Evolutionary conservation across 805 yeast genomes (phyloP).

Genomic region (Nakazawaea wickerhamii): DNA sequence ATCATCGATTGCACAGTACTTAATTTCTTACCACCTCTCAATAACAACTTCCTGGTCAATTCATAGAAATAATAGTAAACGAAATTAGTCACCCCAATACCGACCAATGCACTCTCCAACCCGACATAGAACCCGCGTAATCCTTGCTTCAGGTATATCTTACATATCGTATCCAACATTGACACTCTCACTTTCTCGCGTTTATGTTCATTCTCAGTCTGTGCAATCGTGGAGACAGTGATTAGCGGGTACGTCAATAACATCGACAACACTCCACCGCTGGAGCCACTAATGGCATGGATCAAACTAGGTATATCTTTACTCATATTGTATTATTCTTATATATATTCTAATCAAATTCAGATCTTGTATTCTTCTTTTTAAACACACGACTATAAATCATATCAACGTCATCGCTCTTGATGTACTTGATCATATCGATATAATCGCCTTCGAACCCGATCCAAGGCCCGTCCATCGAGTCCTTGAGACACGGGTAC

Average conservation of each 20-base stretch:
- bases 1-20: slow-evolving; percentile 62
- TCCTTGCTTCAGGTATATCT: slow-evolving; percentile 43
- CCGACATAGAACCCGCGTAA: slow-evolving; percentile 74
- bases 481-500: slow-evolving; percentile 41
- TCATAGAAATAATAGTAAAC: slow-evolving; percentile 91
- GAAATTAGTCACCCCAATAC: slow-evolving; percentile 81
- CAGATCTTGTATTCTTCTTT: slow-evolving; percentile 11
- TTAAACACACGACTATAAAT: not conserved
- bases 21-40: slow-evolving; percentile 31
- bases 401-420: not conserved
- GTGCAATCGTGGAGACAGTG: slow-evolving; percentile 83
- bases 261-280: slow-evolving; percentile 88
- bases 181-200: slow-evolving; percentile 19
- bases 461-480: slow-evolving; percentile 50
- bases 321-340: not conserved
- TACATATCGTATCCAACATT: not conserved
- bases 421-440: slow-evolving; percentile 31
- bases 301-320: slow-evolving; percentile 47
- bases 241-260: slow-evolving; percentile 86
- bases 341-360: slow-evolving; percentile 7
- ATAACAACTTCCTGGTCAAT: slow-evolving; percentile 36
- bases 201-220: slow-evolving; percentile 42
- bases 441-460: slow-evolving; percentile 51
- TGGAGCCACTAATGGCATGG: slow-evolving; percentile 93
- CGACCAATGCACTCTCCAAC: slow-evolving; percentile 79